These are phyloP conservation scores for Celoporthe dispersa DNA, from an alignment of 2,329 filamentous ascomycete genomes.

Conservation along the genomic window DNA sequence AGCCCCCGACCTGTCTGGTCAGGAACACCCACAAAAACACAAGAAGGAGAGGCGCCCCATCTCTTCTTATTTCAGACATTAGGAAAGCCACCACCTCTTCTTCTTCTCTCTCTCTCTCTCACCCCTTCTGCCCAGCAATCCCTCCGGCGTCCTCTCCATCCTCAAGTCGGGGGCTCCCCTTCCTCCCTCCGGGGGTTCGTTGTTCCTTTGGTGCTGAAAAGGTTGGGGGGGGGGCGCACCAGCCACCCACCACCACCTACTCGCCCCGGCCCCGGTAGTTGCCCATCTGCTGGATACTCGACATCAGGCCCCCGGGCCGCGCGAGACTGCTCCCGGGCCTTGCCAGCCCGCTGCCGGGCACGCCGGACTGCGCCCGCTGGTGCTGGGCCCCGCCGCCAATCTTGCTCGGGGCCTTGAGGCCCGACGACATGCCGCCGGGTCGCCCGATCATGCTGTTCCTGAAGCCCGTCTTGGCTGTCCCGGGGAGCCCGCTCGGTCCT, in stretches of 20 bases:
- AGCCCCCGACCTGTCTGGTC: background rate
- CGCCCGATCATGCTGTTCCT: slow-evolving; percentile 53
- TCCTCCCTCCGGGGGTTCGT: too few relatives aligned
- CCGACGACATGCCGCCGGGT: slow-evolving; percentile 51
- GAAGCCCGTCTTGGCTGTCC: slow-evolving; percentile 47
- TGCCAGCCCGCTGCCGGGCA: slow-evolving; percentile 47
- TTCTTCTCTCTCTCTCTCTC: background rate
- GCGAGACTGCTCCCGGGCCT: slow-evolving; percentile 54
- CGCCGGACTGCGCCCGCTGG: slow-evolving; percentile 50
- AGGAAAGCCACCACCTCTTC: background rate
- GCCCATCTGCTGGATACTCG: slow-evolving; percentile 87
- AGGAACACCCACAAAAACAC: background rate
- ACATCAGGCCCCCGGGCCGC: slow-evolving; percentile 74
- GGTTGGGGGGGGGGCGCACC: too few relatives aligned
- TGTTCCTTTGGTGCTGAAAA: too few relatives aligned
- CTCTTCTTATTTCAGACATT: slow-evolving; percentile 1
- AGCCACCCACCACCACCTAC: too few relatives aligned
- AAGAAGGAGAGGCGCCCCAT: background rate
- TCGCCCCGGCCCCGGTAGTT: slow-evolving; percentile 55
- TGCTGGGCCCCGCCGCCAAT: slow-evolving; percentile 49
- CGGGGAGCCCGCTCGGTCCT: slow-evolving; percentile 30
- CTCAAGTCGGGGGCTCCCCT: too few relatives aligned
- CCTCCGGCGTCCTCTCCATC: background rate
- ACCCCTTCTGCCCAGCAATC: background rate
- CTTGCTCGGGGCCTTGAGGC: slow-evolving; percentile 65